These are phyloP conservation scores for Isatis lusitanica DNA, from an alignment of 441 rosid species.

Conservation along the genomic window DNA sequence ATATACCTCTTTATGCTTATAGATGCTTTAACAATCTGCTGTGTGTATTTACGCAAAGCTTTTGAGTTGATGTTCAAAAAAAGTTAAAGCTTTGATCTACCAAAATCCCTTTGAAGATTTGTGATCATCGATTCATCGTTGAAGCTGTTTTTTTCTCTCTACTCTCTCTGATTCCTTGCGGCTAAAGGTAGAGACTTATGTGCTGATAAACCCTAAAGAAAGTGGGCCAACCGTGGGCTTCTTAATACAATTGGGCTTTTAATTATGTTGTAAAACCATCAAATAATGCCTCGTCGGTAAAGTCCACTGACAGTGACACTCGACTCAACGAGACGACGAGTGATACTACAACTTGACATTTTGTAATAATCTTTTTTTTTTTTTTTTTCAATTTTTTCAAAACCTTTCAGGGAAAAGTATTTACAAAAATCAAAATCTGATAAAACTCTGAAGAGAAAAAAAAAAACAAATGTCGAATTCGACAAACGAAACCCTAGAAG, in stretches of 20 bases:
- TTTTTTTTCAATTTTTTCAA: background rate
- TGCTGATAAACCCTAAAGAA: background rate
- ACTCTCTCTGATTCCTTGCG: too few relatives aligned
- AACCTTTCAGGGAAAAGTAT: background rate
- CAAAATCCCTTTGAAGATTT: too few relatives aligned
- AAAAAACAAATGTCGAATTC: constrained; percentile 41
- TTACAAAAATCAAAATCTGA: background rate
- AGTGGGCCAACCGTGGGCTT: constrained; percentile 5
- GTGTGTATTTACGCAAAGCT: background rate
- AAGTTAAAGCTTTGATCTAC: too few relatives aligned
- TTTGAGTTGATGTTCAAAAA: too few relatives aligned
- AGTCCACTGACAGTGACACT: too few relatives aligned
- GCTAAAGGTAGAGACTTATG: background rate
- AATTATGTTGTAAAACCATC: background rate
- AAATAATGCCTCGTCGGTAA: too few relatives aligned
- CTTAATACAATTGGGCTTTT: background rate
- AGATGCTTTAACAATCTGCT: background rate
- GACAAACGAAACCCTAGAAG: constrained; percentile 45
- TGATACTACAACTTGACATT: too few relatives aligned
- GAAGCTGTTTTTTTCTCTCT: too few relatives aligned
- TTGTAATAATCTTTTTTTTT: too few relatives aligned
- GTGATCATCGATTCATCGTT: too few relatives aligned
- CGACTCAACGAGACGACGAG: too few relatives aligned
- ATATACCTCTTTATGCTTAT: too few relatives aligned
- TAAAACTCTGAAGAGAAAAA: background rate